phyloP scores from a whole-genome alignment of 2,329 filamentous ascomycete genomes.

The Pseudogymnoascus sp. region DNA sequence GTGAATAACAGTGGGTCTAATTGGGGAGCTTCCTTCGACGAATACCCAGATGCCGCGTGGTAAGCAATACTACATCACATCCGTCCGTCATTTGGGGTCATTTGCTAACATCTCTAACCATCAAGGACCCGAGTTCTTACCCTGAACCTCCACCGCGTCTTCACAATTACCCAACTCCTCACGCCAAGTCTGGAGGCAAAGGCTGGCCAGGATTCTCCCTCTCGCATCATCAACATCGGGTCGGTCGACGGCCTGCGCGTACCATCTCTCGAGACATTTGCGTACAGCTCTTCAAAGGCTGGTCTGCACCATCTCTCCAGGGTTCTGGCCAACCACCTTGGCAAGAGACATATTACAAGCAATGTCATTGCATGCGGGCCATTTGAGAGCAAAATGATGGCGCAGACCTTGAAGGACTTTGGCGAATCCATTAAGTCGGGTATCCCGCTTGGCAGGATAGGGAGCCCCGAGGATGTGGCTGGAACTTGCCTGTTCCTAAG shows the following conservation, averaged over 20 bases:
- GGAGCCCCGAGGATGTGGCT: slow-evolving; percentile 60
- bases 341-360: slow-evolving; percentile 51
- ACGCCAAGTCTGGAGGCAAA: slow-evolving; percentile 54
- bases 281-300: slow-evolving; percentile 56
- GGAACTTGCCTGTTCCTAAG: slow-evolving; percentile 65
- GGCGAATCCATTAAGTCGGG: slow-evolving; percentile 48
- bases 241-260: slow-evolving; percentile 56
- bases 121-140: slow-evolving; percentile 46
- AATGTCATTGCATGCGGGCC: slow-evolving; percentile 69
- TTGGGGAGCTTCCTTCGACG: slow-evolving; percentile 55
- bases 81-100: too few species aligned
- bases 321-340: slow-evolving; percentile 57
- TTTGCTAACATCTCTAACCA: too few species aligned
- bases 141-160: slow-evolving; percentile 56
- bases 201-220: slow-evolving; percentile 36
- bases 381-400: slow-evolving; percentile 68
- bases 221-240: slow-evolving; percentile 59
- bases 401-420: slow-evolving; percentile 55
- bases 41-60: slow-evolving; percentile 51
- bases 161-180: slow-evolving; percentile 57
- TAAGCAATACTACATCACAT: too few species aligned
- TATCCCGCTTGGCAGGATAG: slow-evolving; percentile 62
- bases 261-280: slow-evolving; percentile 51
- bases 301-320: slow-evolving; percentile 58
- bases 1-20: slow-evolving; percentile 61